A percentile compares a stretch with the other conserved stretches of the same genome.
Conservation (phyloP, 2,329 filamentous ascomycete species). For the Pseudocercospora eumusae region DNA sequence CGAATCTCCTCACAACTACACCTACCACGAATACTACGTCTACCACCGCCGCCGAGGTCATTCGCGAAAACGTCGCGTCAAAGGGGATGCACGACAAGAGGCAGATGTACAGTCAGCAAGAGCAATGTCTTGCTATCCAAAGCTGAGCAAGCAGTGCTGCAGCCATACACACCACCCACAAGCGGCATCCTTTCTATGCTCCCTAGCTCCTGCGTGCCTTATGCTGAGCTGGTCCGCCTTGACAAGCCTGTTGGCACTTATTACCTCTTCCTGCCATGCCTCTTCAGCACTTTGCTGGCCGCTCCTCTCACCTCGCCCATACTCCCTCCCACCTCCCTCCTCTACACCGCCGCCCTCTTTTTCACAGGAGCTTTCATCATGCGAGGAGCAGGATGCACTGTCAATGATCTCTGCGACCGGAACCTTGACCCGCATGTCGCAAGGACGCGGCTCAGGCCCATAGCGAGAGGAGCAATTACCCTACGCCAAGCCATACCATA, state of each 20-base stretch:
- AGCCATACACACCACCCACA: slow-evolving; percentile 65
- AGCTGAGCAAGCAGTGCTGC: too few species aligned
- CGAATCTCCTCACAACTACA: slow-evolving; percentile 26
- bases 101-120: neutral
- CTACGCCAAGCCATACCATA: slow-evolving; percentile 72
- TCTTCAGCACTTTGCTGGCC: slow-evolving; percentile 81
- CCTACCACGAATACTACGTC: too few species aligned
- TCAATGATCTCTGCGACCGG: slow-evolving; percentile 89
- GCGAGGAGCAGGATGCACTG: slow-evolving; percentile 83
- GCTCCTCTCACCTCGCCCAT: slow-evolving; percentile 68
- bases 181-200: slow-evolving; percentile 70
- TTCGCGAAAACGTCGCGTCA: slow-evolving; percentile 28
- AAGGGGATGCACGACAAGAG: too few species aligned
- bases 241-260: slow-evolving; percentile 81
- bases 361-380: slow-evolving; percentile 77
- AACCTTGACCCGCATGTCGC: slow-evolving; percentile 80
- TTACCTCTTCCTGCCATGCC: slow-evolving; percentile 82
- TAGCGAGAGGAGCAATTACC: slow-evolving; percentile 75
- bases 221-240: slow-evolving; percentile 77
- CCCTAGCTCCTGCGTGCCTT: slow-evolving; percentile 71
- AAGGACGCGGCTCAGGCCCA: slow-evolving; percentile 74
- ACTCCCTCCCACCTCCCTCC: slow-evolving; percentile 60
- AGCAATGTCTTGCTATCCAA: neutral
- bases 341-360: slow-evolving; percentile 68
- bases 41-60: slow-evolving; percentile 17